These are phyloP conservation scores for Spencermartinsiella ligniputridi DNA, from an alignment of 1,139 yeast species.

Conservation along the genomic window DNA sequence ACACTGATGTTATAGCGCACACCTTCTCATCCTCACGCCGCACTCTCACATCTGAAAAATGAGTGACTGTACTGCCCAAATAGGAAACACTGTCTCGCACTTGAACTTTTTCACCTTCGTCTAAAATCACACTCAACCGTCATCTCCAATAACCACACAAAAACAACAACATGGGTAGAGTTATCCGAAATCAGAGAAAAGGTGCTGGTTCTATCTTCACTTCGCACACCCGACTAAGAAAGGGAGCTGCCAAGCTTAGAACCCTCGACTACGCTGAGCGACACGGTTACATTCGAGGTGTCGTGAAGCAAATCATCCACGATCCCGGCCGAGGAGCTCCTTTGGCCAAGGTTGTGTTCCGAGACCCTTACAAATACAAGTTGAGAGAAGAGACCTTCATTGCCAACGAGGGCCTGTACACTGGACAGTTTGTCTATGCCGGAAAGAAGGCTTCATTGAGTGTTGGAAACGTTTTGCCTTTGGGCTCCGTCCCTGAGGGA, in stretches of 20 bases:
- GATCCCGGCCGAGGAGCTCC: slow-evolving; percentile 99
- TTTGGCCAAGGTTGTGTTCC: slow-evolving; percentile 97
- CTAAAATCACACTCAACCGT: no score
- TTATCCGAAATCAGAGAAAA: slow-evolving; percentile 99
- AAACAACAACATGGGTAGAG: slow-evolving; percentile 70
- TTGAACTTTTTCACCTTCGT: neutral
- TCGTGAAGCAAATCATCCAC: slow-evolving; percentile 97
- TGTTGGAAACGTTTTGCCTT: slow-evolving; percentile 96
- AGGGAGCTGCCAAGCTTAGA: slow-evolving; percentile 99
- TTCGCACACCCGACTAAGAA: slow-evolving; percentile 99
- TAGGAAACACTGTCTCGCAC: no score
- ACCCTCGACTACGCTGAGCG: slow-evolving; percentile 99
- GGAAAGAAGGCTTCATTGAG: slow-evolving; percentile 98
- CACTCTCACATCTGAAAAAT: no score
- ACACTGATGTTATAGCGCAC: no score
- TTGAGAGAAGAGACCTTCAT: slow-evolving; percentile 97
- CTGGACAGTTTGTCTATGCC: slow-evolving; percentile 98
- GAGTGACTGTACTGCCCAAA: no score
- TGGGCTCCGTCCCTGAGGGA: slow-evolving; percentile 98
- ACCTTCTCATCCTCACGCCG: no score
- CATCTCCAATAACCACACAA: neutral
- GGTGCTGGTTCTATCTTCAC: slow-evolving; percentile 99
- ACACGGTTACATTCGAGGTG: slow-evolving; percentile 99
- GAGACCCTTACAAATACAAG: slow-evolving; percentile 99
- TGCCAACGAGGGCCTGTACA: slow-evolving; percentile 99